Evolutionary conservation across 495 filamentous ascomycete genomes (phyloP).

Genomic region (Immersiella caudata): DNA sequence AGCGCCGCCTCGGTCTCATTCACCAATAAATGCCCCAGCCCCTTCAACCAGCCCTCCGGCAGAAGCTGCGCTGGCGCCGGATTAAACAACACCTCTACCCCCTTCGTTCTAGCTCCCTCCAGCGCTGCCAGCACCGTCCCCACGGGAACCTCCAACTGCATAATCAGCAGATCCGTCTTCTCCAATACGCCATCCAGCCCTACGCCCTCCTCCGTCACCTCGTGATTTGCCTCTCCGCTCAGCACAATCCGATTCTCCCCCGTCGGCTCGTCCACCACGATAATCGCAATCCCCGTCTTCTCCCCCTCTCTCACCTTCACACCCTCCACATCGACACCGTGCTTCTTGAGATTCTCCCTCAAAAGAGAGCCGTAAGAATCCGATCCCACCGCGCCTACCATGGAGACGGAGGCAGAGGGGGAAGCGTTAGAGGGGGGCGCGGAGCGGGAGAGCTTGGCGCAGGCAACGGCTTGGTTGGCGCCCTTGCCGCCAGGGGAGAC

Average conservation of each 20-base stretch:
- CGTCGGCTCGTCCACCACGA: constrained; percentile 75
- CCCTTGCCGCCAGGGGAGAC: constrained; percentile 90
- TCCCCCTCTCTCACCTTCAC: constrained; percentile 52
- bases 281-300: constrained; percentile 79
- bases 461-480: constrained; percentile 91
- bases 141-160: constrained; percentile 88
- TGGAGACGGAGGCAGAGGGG: constrained; percentile 63
- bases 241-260: constrained; percentile 91
- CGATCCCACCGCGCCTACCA: constrained; percentile 81
- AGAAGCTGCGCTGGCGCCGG: constrained; percentile 76
- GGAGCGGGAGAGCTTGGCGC: constrained; percentile 53
- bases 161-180: constrained; percentile 67
- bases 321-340: constrained; percentile 64
- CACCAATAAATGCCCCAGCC: constrained; percentile 78
- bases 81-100: constrained; percentile 73
- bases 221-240: constrained; percentile 75
- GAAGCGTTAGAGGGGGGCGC: constrained; percentile 32
- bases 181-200: background rate
- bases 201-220: constrained; percentile 26
- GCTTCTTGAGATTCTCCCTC: constrained; percentile 51
- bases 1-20: constrained; percentile 90
- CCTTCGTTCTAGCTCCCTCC: constrained; percentile 49
- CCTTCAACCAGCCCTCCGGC: constrained; percentile 65
- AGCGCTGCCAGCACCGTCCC: constrained; percentile 71
- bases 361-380: constrained; percentile 64